Percentiles rank a stretch among this genome's conserved stretches.
Conservation (phyloP, 2,329 filamentous ascomycete genomes). For the Lecanoromycetidae sp. region DNA sequence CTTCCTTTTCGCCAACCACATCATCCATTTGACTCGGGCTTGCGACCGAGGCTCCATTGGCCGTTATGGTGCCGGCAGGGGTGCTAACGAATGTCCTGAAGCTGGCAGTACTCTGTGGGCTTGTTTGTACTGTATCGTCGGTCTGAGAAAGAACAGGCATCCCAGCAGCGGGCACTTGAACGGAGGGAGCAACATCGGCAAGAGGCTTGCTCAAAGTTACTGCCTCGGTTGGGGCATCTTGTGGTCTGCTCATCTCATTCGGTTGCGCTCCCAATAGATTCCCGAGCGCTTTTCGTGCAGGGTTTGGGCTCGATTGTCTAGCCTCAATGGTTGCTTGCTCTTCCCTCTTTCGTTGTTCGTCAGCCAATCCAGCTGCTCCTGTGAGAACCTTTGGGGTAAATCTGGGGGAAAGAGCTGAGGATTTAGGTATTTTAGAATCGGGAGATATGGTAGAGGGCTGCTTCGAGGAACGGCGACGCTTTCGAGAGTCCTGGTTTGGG, state of each 20-base stretch:
- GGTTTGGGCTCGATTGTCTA: constrained; percentile 38
- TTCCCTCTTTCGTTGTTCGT: constrained; percentile 34
- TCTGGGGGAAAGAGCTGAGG: constrained; percentile 23
- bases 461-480: constrained; percentile 13
- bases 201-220: constrained; percentile 38
- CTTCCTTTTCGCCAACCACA: constrained; percentile 30
- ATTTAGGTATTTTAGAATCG: constrained; percentile 29
- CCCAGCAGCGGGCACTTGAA: constrained; percentile 20
- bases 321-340: constrained; percentile 25
- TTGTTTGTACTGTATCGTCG: constrained; percentile 38
- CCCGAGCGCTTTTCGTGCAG: constrained; percentile 33
- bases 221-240: constrained; percentile 33
- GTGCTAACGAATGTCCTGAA: constrained; percentile 41
- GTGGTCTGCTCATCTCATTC: constrained; percentile 31
- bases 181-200: constrained; percentile 28
- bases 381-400: constrained; percentile 34
- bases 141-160: constrained; percentile 37
- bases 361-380: constrained; percentile 37
- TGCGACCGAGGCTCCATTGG: constrained; percentile 37
- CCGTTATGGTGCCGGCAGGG: constrained; percentile 37
- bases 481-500: constrained; percentile 6
- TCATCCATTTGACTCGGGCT: constrained; percentile 38
- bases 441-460: constrained; percentile 6
- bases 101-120: constrained; percentile 41
- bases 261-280: constrained; percentile 30